A percentile compares a stretch with the other conserved stretches of the same genome.
Conservation (phyloP, 2,329 filamentous ascomycete species). For the Ambrosiella beaveri region DNA sequence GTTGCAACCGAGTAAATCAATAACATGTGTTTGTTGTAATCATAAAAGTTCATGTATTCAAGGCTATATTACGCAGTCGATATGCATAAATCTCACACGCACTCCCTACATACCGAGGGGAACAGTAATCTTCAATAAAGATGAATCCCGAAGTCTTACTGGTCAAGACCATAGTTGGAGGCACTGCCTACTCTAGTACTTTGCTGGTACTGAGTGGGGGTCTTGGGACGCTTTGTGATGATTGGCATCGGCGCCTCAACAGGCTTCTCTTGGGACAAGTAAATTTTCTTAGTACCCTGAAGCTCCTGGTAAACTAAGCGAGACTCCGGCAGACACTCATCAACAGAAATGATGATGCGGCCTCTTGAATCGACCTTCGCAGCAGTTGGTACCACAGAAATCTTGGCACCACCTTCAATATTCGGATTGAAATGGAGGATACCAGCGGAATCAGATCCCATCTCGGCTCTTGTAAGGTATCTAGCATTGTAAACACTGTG, state of each 20-base stretch:
- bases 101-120: too few species aligned
- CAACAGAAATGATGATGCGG: constrained; percentile 28
- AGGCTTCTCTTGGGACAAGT: constrained; percentile 14
- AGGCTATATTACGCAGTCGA: constrained; percentile 11
- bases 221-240: background rate
- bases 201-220: constrained; percentile 4
- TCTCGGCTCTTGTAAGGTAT: background rate
- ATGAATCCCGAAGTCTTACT: background rate
- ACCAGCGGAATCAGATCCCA: constrained; percentile 13
- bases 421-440: constrained; percentile 26
- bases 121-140: too few species aligned
- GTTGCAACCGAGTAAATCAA: background rate
- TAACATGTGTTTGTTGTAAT: background rate
- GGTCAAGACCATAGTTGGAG: constrained; percentile 23
- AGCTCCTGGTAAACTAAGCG: constrained; percentile 22
- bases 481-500: constrained; percentile 26
- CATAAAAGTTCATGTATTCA: constrained; percentile 12
- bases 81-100: background rate
- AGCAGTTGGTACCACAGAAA: constrained; percentile 29
- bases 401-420: constrained; percentile 35
- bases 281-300: constrained; percentile 20
- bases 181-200: constrained; percentile 20
- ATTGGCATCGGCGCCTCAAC: background rate
- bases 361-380: constrained; percentile 34
- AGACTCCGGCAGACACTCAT: constrained; percentile 23